A percentile compares a stretch with the other conserved stretches of the same genome.
These are phyloP conservation scores for Inonotus obliquus DNA, from an alignment of 1,284 basidiomycete species.

Conservation along the genomic window DNA sequence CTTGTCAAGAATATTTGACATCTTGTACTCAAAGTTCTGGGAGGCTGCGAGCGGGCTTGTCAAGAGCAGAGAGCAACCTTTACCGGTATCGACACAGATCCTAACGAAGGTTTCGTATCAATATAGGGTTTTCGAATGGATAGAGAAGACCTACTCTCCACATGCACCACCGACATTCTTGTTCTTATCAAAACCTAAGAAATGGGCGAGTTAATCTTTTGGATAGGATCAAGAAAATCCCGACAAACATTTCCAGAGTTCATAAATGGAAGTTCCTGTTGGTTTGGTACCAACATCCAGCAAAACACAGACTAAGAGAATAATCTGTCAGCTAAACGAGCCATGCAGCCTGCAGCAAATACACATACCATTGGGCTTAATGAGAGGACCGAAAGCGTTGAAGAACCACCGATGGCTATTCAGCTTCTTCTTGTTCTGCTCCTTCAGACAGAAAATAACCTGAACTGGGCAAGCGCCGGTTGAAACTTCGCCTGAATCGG, in stretches of 20 bases:
- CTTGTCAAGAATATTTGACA: constrained; percentile 92
- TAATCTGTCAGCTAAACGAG: constrained; percentile 3
- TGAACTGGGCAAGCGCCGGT: constrained; percentile 85
- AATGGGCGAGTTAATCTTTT: constrained; percentile 8
- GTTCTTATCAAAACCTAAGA: constrained; percentile 81
- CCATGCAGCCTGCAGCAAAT: background rate
- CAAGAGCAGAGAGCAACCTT: constrained; percentile 74
- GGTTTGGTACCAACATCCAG: constrained; percentile 95
- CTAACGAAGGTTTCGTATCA: constrained; percentile 30
- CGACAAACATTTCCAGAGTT: constrained; percentile 83
- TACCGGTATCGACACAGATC: constrained; percentile 82
- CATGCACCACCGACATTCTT: constrained; percentile 91
- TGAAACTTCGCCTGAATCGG: constrained; percentile 82
- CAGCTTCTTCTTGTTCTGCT: constrained; percentile 94
- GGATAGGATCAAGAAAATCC: background rate
- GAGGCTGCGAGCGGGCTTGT: constrained; percentile 86
- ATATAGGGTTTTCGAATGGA: background rate
- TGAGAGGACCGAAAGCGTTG: constrained; percentile 88
- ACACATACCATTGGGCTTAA: constrained; percentile 70
- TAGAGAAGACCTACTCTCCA: constrained; percentile 66
- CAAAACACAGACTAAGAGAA: constrained; percentile 64
- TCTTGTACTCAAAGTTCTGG: constrained; percentile 93
- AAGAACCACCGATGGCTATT: constrained; percentile 97
- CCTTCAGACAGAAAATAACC: constrained; percentile 90
- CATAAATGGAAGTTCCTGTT: constrained; percentile 90